Percentiles rank a stretch among this genome's conserved stretches.
phyloP scores from a whole-genome alignment of 148 eudicot genomes.

The Fagopyrum tataricum region DNA sequence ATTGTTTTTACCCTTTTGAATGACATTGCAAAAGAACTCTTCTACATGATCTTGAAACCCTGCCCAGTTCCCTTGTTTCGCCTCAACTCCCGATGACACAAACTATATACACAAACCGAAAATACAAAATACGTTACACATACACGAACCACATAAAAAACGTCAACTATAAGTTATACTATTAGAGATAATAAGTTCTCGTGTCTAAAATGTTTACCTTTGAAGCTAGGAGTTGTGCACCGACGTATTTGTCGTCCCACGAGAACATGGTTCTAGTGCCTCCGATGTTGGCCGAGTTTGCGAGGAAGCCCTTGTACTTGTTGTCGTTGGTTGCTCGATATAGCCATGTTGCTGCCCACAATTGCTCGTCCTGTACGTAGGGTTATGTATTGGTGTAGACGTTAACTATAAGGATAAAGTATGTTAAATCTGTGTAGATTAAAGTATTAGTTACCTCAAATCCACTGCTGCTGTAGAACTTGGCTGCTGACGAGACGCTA shows the following conservation, averaged over 20 bases:
- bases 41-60: constrained; percentile 25
- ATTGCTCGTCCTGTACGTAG: constrained; percentile 35
- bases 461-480: constrained; percentile 43
- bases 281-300: constrained; percentile 13
- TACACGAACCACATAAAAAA: not conserved
- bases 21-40: constrained; percentile 36
- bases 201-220: constrained; percentile 17
- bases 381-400: too few species aligned
- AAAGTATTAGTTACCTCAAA: constrained; percentile 21
- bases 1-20: constrained; percentile 37
- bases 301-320: constrained; percentile 16
- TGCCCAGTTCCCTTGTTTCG: not conserved
- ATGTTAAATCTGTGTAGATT: not conserved
- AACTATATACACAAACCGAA: not conserved
- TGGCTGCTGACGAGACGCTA: constrained; percentile 25
- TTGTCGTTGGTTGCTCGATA: constrained; percentile 26
- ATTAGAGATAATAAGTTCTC: too few species aligned
- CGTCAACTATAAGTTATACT: not conserved
- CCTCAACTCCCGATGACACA: constrained; percentile 18
- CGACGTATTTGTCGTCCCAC: constrained; percentile 56
- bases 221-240: constrained; percentile 38
- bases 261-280: constrained; percentile 37
- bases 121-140: not conserved
- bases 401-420: too few species aligned
- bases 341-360: constrained; percentile 53